Conservation (phyloP, 1,139 yeast genomes). For the Lizanozyma gosingica region DNA sequence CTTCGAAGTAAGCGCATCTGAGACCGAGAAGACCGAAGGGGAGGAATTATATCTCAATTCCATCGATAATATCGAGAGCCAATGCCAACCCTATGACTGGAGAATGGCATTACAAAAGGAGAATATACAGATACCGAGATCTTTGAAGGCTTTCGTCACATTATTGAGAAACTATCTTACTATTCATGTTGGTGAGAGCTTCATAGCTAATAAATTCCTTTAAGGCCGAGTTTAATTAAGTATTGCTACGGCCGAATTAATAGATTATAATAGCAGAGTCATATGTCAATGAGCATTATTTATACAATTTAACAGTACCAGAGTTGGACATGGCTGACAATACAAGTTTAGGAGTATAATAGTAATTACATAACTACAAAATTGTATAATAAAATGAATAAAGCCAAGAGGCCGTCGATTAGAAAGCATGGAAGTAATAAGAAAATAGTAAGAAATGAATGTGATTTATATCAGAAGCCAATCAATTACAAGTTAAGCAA, state of each 20-base stretch:
- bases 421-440: no score
- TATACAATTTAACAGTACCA: background rate
- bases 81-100: slow-evolving; percentile 24
- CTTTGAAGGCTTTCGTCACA: slow-evolving; percentile 17
- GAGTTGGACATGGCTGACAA: background rate
- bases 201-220: background rate
- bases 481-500: no score
- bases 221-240: slow-evolving; percentile 25
- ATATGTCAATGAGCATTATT: background rate
- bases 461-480: no score
- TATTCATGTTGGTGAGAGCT: background rate
- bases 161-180: slow-evolving; percentile 25
- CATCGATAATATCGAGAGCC: slow-evolving; percentile 16
- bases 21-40: slow-evolving; percentile 14
- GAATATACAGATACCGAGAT: slow-evolving; percentile 15
- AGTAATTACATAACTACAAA: no score
- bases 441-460: no score
- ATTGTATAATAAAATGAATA: no score
- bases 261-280: no score
- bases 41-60: slow-evolving; percentile 19
- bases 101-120: slow-evolving; percentile 15
- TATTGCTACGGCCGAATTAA: slow-evolving; percentile 28
- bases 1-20: slow-evolving; percentile 25
- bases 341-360: background rate
- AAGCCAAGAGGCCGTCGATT: no score